Percentiles rank a stretch among this genome's conserved stretches.
phyloP scores from a whole-genome alignment of 495 filamentous ascomycete genomes.

The Aeminium ludgeri region DNA sequence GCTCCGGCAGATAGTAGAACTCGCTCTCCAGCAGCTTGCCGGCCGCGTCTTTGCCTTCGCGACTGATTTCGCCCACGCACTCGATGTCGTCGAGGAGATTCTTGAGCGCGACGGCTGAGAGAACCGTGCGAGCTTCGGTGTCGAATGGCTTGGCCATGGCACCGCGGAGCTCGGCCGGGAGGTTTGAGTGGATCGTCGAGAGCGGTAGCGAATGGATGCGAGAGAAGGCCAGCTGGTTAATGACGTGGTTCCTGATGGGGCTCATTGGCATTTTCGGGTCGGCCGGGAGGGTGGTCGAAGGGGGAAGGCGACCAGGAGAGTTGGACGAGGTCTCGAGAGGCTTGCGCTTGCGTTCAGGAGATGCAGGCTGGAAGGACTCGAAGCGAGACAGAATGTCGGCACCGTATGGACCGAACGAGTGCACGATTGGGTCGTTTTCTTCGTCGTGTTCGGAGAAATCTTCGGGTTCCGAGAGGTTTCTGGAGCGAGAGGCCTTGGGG shows the following conservation, averaged over 20 bases:
- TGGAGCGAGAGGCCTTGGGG: conserved; percentile 8
- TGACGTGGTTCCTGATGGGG: conserved; percentile 49
- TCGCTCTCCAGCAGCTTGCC: conserved; percentile 88
- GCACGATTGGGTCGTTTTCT: conserved; percentile 81
- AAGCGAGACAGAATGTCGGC: conserved; percentile 65
- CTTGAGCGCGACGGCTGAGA: conserved; percentile 36
- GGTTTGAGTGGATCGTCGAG: conserved; percentile 67
- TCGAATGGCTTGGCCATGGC: conserved; percentile 24
- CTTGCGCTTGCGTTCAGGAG: conserved; percentile 14
- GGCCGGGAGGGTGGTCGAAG: conserved; percentile 15
- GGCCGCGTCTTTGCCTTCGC: conserved; percentile 90
- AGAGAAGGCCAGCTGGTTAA: conserved; percentile 93
- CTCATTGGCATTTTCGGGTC: too few species aligned
- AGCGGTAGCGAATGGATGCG: conserved; percentile 85
- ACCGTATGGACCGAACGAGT: conserved; percentile 78
- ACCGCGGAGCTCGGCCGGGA: conserved; percentile 47
- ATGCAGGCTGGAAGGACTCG: conserved; percentile 47
- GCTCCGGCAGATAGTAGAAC: conserved; percentile 93
- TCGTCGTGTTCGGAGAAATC: conserved; percentile 67
- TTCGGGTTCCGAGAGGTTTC: conserved; percentile 18
- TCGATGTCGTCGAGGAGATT: conserved; percentile 50
- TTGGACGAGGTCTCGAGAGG: conserved; percentile 8
- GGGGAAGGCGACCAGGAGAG: conserved; percentile 6
- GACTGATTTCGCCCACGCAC: conserved; percentile 72
- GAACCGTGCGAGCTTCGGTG: conserved; percentile 33